Percentiles rank a stretch among this genome's conserved stretches.
These are phyloP conservation scores for Echeveria elegans DNA, from an alignment of 164 flowering plant species.

Conservation along the genomic window DNA sequence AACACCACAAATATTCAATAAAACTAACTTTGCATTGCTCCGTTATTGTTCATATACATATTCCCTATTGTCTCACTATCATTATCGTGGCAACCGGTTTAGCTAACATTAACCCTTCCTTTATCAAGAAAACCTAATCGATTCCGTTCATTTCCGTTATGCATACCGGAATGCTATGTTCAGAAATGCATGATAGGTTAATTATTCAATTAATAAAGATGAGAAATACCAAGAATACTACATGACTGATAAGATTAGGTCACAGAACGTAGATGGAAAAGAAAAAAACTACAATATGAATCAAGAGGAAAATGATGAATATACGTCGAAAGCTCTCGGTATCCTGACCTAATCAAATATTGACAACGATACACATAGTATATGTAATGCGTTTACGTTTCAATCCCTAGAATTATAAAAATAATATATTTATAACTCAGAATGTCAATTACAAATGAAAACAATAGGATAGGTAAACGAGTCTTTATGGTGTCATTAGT, in stretches of 20 bases:
- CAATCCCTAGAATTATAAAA: no score
- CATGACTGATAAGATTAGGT: background rate
- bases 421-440: no score
- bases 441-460: no score
- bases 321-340: background rate
- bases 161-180: background rate
- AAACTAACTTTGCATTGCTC: background rate
- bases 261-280: background rate
- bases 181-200: background rate
- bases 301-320: background rate
- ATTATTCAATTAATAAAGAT: background rate
- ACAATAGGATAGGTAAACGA: no score
- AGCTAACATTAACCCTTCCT: conserved; percentile 3
- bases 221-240: background rate
- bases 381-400: background rate
- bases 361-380: background rate
- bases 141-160: background rate
- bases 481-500: background rate
- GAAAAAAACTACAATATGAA: no score
- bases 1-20: conserved; percentile 1
- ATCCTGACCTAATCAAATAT: background rate
- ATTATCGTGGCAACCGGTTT: background rate
- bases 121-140: background rate
- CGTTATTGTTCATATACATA: background rate
- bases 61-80: background rate